phyloP scores from a whole-genome alignment of 495 filamentous ascomycete genomes.

The Glonium stellatum region DNA sequence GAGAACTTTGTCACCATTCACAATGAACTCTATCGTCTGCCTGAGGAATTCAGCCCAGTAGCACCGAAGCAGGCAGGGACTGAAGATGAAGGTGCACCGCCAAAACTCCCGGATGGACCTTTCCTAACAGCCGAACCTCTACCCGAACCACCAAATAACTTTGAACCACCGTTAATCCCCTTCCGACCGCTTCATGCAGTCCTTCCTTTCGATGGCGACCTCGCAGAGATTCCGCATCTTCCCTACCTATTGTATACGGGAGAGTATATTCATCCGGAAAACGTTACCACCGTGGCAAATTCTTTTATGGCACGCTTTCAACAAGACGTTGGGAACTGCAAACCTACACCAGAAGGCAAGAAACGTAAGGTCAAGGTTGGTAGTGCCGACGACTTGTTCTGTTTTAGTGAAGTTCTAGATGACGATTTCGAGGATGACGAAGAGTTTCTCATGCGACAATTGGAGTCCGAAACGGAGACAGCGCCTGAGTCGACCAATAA shows the following conservation, averaged over 20 bases:
- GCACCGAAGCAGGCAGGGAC: constrained; percentile 1
- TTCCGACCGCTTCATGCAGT: constrained; percentile 29
- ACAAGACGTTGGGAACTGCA: constrained; percentile 33
- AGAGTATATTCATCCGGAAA: constrained; percentile 2
- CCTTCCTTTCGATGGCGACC: constrained; percentile 35
- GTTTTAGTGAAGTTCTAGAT: constrained; percentile 30
- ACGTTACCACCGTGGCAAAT: constrained; percentile 2
- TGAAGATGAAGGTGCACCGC: constrained; percentile 1
- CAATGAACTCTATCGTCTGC: constrained; percentile 59
- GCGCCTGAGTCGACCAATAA: not conserved
- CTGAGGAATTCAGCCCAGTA: constrained; percentile 53
- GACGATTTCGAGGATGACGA: constrained; percentile 26
- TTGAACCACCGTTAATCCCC: constrained; percentile 21
- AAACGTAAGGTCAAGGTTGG: constrained; percentile 12
- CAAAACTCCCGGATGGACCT: constrained; percentile 16
- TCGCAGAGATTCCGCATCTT: constrained; percentile 33
- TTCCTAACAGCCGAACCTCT: constrained; percentile 25
- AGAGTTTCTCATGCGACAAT: not conserved
- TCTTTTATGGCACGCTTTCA: constrained; percentile 25
- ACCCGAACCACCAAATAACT: constrained; percentile 14
- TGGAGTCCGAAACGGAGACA: not conserved
- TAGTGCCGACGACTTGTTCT: constrained; percentile 35
- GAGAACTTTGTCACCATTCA: constrained; percentile 60
- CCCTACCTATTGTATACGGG: constrained; percentile 31
- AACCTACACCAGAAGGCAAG: constrained; percentile 16